Conservation (phyloP, 805 yeast genomes). For the Candida tammaniensis region DNA sequence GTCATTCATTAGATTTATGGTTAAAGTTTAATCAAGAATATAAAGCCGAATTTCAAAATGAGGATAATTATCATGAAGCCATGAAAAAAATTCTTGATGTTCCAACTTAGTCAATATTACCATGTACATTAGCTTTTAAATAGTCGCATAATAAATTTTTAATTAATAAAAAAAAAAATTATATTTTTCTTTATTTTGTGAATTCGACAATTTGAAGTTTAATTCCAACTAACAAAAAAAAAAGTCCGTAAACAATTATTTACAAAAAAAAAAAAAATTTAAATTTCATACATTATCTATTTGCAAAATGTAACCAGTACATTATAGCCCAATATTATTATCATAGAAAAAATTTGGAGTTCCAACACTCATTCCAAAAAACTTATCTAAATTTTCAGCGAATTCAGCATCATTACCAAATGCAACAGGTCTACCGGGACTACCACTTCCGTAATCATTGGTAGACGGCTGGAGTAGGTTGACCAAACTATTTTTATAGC, state of each 20-base stretch:
- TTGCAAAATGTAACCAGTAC: too few relatives aligned
- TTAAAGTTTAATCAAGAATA: neutral
- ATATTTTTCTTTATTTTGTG: too few relatives aligned
- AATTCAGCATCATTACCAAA: conserved; percentile 10
- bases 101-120: too few relatives aligned
- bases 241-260: too few relatives aligned
- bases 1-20: neutral
- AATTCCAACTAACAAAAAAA: too few relatives aligned
- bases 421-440: neutral
- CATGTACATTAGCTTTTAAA: too few relatives aligned
- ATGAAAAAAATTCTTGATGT: too few relatives aligned
- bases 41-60: neutral
- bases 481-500: neutral
- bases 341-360: conserved; percentile 39
- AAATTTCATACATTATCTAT: too few relatives aligned
- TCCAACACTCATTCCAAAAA: conserved; percentile 23
- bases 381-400: conserved; percentile 14
- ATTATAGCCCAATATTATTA: conserved; percentile 23
- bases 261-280: too few relatives aligned
- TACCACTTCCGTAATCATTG: neutral
- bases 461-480: neutral
- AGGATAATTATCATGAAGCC: neutral
- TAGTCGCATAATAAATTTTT: too few relatives aligned
- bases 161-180: too few relatives aligned
- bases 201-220: too few relatives aligned